Conservation (phyloP, 2,329 filamentous ascomycete genomes). For the Microcyclosporella mali region DNA sequence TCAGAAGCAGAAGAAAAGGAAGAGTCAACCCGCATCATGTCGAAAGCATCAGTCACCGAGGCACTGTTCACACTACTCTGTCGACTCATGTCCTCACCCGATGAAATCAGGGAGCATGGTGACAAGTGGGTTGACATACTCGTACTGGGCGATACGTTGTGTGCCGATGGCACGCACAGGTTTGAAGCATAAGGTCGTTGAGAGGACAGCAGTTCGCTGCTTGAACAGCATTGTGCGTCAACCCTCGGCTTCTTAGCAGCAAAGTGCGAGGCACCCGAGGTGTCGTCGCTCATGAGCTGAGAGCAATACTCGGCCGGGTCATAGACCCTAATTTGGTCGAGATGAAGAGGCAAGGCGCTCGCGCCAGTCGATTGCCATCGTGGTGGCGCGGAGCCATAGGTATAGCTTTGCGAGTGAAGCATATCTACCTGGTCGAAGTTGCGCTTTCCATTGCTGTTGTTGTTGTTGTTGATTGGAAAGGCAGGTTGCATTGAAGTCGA, state of each 20-base stretch:
- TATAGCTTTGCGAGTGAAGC: conserved; percentile 18
- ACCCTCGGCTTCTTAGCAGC: conserved; percentile 23
- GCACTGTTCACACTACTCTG: conserved; percentile 39
- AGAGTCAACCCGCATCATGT: conserved; percentile 42
- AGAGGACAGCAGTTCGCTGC: conserved; percentile 11
- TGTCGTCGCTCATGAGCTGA: conserved; percentile 20
- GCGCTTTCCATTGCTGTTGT: conserved; percentile 23
- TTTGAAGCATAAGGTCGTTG: conserved; percentile 13
- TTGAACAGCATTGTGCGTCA: conserved; percentile 9
- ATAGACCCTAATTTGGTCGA: conserved; percentile 20
- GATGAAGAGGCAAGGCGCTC: conserved; percentile 13
- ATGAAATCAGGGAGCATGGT: conserved; percentile 21
- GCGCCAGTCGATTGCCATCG: conserved; percentile 19
- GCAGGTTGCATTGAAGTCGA: conserved; percentile 8
- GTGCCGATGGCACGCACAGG: conserved; percentile 16
- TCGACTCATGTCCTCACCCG: conserved; percentile 38
- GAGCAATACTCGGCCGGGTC: conserved; percentile 26
- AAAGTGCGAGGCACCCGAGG: conserved; percentile 14
- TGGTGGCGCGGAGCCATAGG: conserved; percentile 18
- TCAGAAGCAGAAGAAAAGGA: conserved; percentile 29
- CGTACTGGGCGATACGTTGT: conserved; percentile 22
- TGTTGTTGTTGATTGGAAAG: conserved; percentile 11
- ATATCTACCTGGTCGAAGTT: conserved; percentile 20
- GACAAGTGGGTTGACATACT: conserved; percentile 27
- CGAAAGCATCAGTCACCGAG: conserved; percentile 36